Conservation (phyloP, 2,329 filamentous ascomycete genomes). For the Fusarium protoensiforme region DNA sequence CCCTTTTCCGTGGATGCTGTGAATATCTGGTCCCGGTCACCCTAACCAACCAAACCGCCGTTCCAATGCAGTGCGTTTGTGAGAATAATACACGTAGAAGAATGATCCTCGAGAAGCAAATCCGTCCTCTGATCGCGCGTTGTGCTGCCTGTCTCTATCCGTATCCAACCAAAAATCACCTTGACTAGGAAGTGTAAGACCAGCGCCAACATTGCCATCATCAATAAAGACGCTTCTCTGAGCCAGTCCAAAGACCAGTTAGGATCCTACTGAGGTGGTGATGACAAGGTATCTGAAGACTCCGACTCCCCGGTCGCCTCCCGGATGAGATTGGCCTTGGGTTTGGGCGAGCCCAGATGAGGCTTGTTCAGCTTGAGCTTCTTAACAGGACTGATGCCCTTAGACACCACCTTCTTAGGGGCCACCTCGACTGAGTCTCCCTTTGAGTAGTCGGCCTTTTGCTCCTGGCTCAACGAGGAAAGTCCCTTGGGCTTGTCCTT, state of each 20-base stretch:
- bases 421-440: conserved; percentile 45
- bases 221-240: background rate
- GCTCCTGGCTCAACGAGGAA: conserved; percentile 63
- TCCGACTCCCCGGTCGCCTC: conserved; percentile 65
- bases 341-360: conserved; percentile 59
- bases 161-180: conserved; percentile 39
- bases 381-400: conserved; percentile 54
- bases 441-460: conserved; percentile 50
- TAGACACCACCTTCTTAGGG: conserved; percentile 50
- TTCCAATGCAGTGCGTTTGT: conserved; percentile 43
- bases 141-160: conserved; percentile 38
- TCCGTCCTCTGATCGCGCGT: conserved; percentile 23
- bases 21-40: conserved; percentile 40
- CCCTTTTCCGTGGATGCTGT: conserved; percentile 44
- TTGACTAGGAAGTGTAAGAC: conserved; percentile 5
- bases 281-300: conserved; percentile 67
- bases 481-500: conserved; percentile 66
- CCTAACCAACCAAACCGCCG: conserved; percentile 40
- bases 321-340: conserved; percentile 57
- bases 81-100: conserved; percentile 41
- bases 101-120: conserved; percentile 23
- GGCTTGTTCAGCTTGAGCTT: conserved; percentile 59
- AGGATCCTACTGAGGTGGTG: conserved; percentile 54
- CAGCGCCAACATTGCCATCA: background rate
- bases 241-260: background rate